Evolutionary conservation across 192 early-diverging fungal species (phyloP), one percentile per base, ranked within the genome.

Genomic region (Physocladia obscura): DNA sequence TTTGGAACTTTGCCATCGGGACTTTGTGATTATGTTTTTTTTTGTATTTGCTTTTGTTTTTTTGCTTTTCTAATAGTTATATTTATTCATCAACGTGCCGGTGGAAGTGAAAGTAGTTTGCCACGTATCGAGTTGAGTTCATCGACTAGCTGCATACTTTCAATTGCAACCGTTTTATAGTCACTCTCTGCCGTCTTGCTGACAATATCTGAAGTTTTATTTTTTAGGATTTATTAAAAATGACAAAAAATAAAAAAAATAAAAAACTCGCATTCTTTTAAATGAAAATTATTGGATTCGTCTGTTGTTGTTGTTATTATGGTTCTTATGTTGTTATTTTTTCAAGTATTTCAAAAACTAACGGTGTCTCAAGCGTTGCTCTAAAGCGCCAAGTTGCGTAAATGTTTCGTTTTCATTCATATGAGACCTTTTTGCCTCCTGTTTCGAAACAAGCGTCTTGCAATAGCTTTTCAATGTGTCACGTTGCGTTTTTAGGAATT

Each of bases 401-500:
- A 73, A 77, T 26, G 86, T 86, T 49, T 87, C 86, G 68, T 86
- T 87, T 39, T 87, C 83, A 44, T 82, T 69, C 40, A 87, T 57
- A 55, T 74, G 74, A 13, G 72, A 71, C 37, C 73, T 56, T 57
- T 86, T 87, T 32, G 69, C 68, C n/a, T 87, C 83, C 58, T 84
- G 64, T n/a, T 49, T 71, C 0, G 70, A 50, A 26, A 71, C 24
- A 48, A 86, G 37, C 13, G 32, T 27, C 49, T 78, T 63, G 27
- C 82, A 68, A n/a, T 74, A 70, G 39, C 48, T 47, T 31, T 72
- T 65, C 26, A 86, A 54, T 1, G 62, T 67, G 26, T 74, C 76
- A 8, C 83, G 75, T 37, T 73, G 59, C 5, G 40, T 62, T 48
- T 59, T 49, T 24, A 86, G 71, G 26, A 59, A 54, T 8, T 60